phyloP scores from a whole-genome alignment of 164 flowering plant genomes.

The Umbellularia californica region DNA sequence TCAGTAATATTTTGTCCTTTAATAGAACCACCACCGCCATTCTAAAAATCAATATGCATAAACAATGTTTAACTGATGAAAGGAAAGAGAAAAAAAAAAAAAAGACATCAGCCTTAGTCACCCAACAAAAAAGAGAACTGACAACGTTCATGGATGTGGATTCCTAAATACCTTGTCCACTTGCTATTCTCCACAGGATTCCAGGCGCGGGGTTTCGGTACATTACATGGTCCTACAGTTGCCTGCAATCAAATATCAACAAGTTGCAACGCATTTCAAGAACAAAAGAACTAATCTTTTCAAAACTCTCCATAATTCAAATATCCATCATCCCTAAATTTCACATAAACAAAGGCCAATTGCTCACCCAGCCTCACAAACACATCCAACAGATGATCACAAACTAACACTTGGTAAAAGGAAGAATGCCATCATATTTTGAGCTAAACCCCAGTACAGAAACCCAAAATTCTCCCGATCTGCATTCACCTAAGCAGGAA shows the following conservation, averaged over 20 bases:
- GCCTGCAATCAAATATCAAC: conserved; percentile 54
- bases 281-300: background rate
- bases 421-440: background rate
- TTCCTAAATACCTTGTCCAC: conserved; percentile 68
- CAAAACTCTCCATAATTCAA: background rate
- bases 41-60: no score
- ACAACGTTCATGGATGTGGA: background rate
- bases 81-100: no score
- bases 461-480: background rate
- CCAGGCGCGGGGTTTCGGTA: conserved; percentile 89
- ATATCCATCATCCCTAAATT: background rate
- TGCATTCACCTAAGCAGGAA: background rate
- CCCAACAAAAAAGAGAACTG: background rate
- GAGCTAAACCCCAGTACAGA: background rate
- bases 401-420: no score
- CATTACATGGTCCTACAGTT: conserved; percentile 79
- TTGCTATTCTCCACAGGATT: conserved; percentile 87
- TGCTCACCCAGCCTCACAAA: background rate
- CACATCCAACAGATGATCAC: no score
- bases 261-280: background rate
- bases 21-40: no score
- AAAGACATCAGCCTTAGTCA: background rate
- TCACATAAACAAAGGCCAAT: background rate
- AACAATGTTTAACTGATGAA: background rate
- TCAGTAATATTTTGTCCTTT: no score